Percentiles rank a stretch among this genome's conserved stretches.
Evolutionary conservation across 2,329 filamentous ascomycete species (phyloP).

Genomic region (Tolypocladium pustulatum): DNA sequence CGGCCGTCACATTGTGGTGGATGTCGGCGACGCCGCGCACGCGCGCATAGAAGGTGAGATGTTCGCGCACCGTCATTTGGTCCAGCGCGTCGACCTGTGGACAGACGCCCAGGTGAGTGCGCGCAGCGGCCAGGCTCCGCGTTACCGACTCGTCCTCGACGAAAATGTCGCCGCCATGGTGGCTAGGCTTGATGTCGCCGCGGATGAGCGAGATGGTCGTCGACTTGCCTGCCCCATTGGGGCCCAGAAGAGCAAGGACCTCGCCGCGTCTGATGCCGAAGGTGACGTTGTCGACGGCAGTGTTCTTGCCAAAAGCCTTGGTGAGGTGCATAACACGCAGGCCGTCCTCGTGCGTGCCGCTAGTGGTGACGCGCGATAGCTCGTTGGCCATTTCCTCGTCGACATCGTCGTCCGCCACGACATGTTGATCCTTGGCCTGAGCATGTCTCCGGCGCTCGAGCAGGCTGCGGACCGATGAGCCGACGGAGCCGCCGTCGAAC

Average conservation of each 20-base stretch:
- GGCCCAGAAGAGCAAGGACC: constrained; percentile 80
- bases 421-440: not conserved
- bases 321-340: constrained; percentile 71
- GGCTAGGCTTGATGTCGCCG: constrained; percentile 70
- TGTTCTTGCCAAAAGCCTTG: constrained; percentile 66
- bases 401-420: constrained; percentile 16
- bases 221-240: constrained; percentile 85
- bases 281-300: constrained; percentile 79
- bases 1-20: constrained; percentile 64
- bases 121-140: constrained; percentile 59
- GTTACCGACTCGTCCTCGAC: constrained; percentile 70
- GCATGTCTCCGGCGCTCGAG: constrained; percentile 21
- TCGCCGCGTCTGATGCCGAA: constrained; percentile 73
- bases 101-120: constrained; percentile 77
- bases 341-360: constrained; percentile 40
- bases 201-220: constrained; percentile 83
- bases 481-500: constrained; percentile 65
- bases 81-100: constrained; percentile 85
- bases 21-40: constrained; percentile 69
- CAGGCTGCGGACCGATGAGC: constrained; percentile 37
- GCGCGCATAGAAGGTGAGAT: constrained; percentile 78
- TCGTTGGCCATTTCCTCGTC: constrained; percentile 58
- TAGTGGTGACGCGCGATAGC: constrained; percentile 44
- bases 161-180: constrained; percentile 64
- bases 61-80: constrained; percentile 79